phyloP scores from a whole-genome alignment of 257 asterid genomes.

The Ajuga chamaepitys region DNA sequence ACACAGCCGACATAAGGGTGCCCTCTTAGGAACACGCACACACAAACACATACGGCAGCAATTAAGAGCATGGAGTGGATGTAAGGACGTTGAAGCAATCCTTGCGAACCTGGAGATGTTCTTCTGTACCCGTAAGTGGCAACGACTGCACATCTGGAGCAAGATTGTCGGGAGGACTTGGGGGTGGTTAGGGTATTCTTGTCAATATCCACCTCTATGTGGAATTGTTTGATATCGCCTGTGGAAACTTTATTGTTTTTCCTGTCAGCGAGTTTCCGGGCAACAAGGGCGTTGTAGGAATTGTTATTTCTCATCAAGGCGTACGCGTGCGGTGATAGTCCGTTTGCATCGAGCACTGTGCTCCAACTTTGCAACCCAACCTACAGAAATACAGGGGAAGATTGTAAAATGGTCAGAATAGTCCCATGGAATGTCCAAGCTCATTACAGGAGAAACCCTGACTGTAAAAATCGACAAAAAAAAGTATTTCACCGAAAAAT shows the following conservation, averaged over 20 bases:
- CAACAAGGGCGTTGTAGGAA: slow-evolving; percentile 60
- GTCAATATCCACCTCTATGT: slow-evolving; percentile 15
- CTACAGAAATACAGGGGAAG: slow-evolving; percentile 23
- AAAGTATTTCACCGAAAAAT: too few species aligned
- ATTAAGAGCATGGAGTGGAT: slow-evolving; percentile 76
- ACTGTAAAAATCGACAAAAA: too few species aligned
- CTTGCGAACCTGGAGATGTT: slow-evolving; percentile 34
- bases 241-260: slow-evolving; percentile 38
- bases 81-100: slow-evolving; percentile 64
- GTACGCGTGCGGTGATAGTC: slow-evolving; percentile 68
- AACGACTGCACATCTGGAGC: slow-evolving; percentile 54
- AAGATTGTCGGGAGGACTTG: slow-evolving; percentile 24
- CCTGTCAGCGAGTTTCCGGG: slow-evolving; percentile 40
- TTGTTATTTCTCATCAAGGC: slow-evolving; percentile 67
- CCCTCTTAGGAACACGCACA: slow-evolving; percentile 65
- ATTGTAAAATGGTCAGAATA: too few species aligned
- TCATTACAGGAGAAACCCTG: too few species aligned
- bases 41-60: slow-evolving; percentile 88
- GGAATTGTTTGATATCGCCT: slow-evolving; percentile 25
- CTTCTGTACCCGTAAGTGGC: slow-evolving; percentile 27
- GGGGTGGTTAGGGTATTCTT: not conserved
- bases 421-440: too few species aligned
- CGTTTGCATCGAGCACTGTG: slow-evolving; percentile 62
- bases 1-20: slow-evolving; percentile 50
- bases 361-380: slow-evolving; percentile 72